Evolutionary conservation across 2,329 filamentous ascomycete genomes (phyloP).

Genomic region (Aureobasidium sp.): DNA sequence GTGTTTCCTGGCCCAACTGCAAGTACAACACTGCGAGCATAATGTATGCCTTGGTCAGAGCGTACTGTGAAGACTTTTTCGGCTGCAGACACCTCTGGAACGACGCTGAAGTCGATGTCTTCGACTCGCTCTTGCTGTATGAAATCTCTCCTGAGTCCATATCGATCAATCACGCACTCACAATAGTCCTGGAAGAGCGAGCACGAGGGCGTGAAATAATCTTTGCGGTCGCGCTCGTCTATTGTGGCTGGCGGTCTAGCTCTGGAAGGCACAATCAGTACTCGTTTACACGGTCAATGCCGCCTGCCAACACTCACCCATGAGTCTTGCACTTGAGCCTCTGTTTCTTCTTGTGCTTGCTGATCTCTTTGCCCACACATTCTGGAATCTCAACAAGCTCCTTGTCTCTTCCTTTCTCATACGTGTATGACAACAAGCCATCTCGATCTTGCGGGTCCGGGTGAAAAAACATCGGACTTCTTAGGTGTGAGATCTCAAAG

Average conservation of each 20-base stretch:
- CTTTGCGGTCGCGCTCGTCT: slow-evolving; percentile 39
- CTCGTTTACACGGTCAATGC: not conserved
- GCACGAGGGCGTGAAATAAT: slow-evolving; percentile 36
- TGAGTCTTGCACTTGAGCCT: slow-evolving; percentile 29
- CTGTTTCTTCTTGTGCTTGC: slow-evolving; percentile 67
- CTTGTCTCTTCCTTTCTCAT: slow-evolving; percentile 48
- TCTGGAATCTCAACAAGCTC: slow-evolving; percentile 63
- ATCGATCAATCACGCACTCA: slow-evolving; percentile 30
- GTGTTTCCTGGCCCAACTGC: slow-evolving; percentile 61
- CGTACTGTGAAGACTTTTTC: slow-evolving; percentile 56
- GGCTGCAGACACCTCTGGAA: slow-evolving; percentile 30
- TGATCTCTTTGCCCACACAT: slow-evolving; percentile 70
- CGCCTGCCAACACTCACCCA: not conserved
- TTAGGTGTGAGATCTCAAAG: slow-evolving; percentile 61
- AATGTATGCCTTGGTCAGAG: slow-evolving; percentile 46
- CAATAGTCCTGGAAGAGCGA: slow-evolving; percentile 36
- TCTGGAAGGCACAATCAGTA: not conserved
- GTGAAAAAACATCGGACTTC: slow-evolving; percentile 79
- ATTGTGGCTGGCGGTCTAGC: slow-evolving; percentile 28
- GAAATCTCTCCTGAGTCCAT: slow-evolving; percentile 40
- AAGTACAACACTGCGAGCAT: slow-evolving; percentile 56
- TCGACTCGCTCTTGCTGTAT: slow-evolving; percentile 52
- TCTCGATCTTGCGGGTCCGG: slow-evolving; percentile 68
- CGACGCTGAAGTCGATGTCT: slow-evolving; percentile 51
- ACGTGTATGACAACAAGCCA: slow-evolving; percentile 60